Percentiles rank a stretch among this genome's conserved stretches.
Evolutionary conservation across 2,329 filamentous ascomycete species (phyloP).

Genomic region (Phyllosticta citribraziliensis): DNA sequence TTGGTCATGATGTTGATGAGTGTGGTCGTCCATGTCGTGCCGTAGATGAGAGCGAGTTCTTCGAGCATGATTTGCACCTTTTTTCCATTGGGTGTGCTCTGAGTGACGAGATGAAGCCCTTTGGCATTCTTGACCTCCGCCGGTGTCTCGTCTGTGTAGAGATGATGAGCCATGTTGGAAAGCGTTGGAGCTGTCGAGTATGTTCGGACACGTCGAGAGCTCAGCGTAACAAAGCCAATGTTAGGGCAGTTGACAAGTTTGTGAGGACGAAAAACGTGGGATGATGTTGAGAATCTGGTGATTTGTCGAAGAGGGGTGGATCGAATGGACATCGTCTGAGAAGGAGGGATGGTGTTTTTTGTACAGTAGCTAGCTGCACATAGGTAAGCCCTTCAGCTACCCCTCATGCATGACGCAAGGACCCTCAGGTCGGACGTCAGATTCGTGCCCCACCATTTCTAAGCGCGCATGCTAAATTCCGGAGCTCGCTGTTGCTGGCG

Average conservation of each 20-base stretch:
- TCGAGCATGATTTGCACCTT: slow-evolving; percentile 47
- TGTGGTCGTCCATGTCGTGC: slow-evolving; percentile 14
- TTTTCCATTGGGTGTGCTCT: slow-evolving; percentile 42
- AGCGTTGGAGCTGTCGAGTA: not conserved
- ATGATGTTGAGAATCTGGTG: not conserved
- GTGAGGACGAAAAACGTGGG: not conserved
- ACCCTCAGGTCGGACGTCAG: not conserved
- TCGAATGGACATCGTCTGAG: not conserved
- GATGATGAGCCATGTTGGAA: slow-evolving; percentile 27
- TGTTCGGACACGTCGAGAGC: not conserved
- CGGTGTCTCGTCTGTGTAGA: slow-evolving; percentile 38
- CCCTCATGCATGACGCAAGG: not conserved
- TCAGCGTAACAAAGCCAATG: not conserved
- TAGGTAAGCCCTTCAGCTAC: not conserved
- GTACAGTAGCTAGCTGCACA: not conserved
- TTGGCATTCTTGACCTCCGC: slow-evolving; percentile 37
- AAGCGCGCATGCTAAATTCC: not conserved
- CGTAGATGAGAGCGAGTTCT: slow-evolving; percentile 43
- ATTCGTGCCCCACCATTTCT: not conserved
- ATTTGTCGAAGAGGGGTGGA: not conserved
- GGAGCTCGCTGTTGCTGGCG: not conserved
- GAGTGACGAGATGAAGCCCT: slow-evolving; percentile 44
- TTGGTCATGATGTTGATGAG: slow-evolving; percentile 38
- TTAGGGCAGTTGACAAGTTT: not conserved
- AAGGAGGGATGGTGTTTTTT: too few relatives aligned